Percentiles rank a stretch among this genome's conserved stretches.
Conservation (phyloP, 495 filamentous ascomycete species). For the Elasticomyces elasticus region DNA sequence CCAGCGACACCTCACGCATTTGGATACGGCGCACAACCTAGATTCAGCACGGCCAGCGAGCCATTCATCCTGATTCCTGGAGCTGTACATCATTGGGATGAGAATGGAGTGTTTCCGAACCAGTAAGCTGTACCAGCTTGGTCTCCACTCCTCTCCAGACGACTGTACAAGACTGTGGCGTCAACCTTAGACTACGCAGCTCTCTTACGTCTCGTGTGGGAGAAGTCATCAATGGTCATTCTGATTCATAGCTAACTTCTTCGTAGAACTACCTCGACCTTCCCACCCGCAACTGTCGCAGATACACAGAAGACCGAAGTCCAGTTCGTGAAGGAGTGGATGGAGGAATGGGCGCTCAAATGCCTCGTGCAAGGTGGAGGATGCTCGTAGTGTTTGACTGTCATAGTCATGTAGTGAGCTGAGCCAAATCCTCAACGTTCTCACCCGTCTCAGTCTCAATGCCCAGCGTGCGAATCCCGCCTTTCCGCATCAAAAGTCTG, state of each 20-base stretch:
- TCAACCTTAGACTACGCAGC: no score
- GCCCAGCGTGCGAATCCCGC: background rate
- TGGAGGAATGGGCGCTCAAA: slow-evolving; percentile 44
- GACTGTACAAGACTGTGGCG: no score
- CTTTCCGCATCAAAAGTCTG: background rate
- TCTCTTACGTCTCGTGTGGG: no score
- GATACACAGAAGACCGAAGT: slow-evolving; percentile 46
- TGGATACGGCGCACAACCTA: slow-evolving; percentile 34
- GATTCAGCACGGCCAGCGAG: slow-evolving; percentile 45
- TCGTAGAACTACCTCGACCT: slow-evolving; percentile 37
- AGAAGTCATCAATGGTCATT: no score
- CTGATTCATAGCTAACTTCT: no score
- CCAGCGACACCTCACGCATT: slow-evolving; percentile 51
- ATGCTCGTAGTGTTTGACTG: slow-evolving; percentile 2
- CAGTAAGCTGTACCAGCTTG: no score
- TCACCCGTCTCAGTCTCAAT: no score
- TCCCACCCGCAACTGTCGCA: slow-evolving; percentile 46
- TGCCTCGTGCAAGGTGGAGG: slow-evolving; percentile 8
- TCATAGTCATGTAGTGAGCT: background rate
- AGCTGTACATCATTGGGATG: slow-evolving; percentile 62
- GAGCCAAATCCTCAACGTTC: no score
- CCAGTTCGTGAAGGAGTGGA: slow-evolving; percentile 55
- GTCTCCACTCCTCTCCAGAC: no score
- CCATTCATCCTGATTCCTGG: slow-evolving; percentile 55
- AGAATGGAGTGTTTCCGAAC: slow-evolving; percentile 57